Evolutionary conservation across 768 basidiomycete species (phyloP), one percentile per base, ranked within the genome.

Genomic region (Tylopilus sp.): DNA sequence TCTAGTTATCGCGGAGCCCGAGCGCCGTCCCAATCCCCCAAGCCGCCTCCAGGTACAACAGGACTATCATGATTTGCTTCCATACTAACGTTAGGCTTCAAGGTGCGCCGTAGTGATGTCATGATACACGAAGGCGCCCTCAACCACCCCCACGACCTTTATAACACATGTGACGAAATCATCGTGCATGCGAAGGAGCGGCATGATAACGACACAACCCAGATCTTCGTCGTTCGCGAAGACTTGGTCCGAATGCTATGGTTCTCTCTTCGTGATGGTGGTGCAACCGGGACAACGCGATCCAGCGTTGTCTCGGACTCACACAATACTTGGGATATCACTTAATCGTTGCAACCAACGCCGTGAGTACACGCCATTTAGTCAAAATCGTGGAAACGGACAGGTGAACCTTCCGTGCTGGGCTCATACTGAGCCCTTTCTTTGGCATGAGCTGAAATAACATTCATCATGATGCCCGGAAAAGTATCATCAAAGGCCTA

Each of bases 221-320:
- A 69, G 44, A 66, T 63, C 40, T 48, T 60, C 23, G 40, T 70
- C 40, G 6, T 53, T 10, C 61, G 61, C 20, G 57, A 63, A 31
- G 57, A 52, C 30, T 26, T 65, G 23, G 33, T 57, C 20, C 67
- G 69, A 17, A 47, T 64, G 11, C 45, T 69, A 35, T 69, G 69
- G 69, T 66, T 70, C 44, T 66, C 66, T 22, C 45, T 64, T 18
- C 56, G 58, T 4, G 64, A 69, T 39, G 63, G 63, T 7, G 65
- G 65, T 6, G 62, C 65, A 20, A 50, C 49, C 1, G 22, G 55
- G 63, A 40, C 48, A 48, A 26, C 40, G 51, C 12, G 59, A 64
- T 23, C 44, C 47, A 21, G 52, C 23, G 15, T 0, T 61, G 8
- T 64, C 65, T 44, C 56, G 51, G 18, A 46, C 52, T 10, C 51